Evolutionary conservation across 2,329 filamentous ascomycete species (phyloP).

Genomic region (Aspergillus terreus): DNA sequence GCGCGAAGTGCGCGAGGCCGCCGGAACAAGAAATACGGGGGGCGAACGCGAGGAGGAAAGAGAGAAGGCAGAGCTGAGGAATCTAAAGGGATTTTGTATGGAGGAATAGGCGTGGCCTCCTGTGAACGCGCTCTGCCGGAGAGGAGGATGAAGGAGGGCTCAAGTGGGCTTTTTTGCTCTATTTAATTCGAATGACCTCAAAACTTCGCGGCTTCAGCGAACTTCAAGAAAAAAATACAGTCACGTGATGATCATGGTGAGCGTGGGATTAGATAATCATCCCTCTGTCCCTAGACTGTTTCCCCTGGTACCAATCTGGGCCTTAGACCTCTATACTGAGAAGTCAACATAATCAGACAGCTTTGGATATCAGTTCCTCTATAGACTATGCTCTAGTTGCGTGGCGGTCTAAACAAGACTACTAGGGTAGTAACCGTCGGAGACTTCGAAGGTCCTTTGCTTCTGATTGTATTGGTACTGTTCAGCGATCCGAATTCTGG

Average conservation of each 20-base stretch:
- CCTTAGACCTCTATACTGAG: too few species aligned
- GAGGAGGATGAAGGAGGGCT: slow-evolving; percentile 6
- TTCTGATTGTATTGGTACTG: too few species aligned
- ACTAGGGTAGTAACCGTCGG: too few species aligned
- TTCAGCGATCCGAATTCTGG: too few species aligned
- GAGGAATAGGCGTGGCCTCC: neutral
- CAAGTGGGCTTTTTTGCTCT: slow-evolving; percentile 11
- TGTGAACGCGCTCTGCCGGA: slow-evolving; percentile 12
- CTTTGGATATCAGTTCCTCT: too few species aligned
- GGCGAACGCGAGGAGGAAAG: neutral
- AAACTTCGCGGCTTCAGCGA: slow-evolving; percentile 14
- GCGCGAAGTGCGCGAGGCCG: slow-evolving; percentile 16
- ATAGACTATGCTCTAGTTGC: too few species aligned
- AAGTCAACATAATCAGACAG: too few species aligned
- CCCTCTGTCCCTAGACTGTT: too few species aligned
- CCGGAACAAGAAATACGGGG: slow-evolving; percentile 2
- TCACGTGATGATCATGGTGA: slow-evolving; percentile 16
- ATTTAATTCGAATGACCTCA: slow-evolving; percentile 7
- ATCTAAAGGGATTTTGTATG: neutral
- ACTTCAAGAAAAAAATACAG: slow-evolving; percentile 14
- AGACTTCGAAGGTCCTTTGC: too few species aligned
- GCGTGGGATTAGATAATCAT: too few species aligned
- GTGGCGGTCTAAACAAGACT: too few species aligned
- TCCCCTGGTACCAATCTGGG: too few species aligned
- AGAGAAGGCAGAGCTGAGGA: slow-evolving; percentile 10